A percentile compares a stretch with the other conserved stretches of the same genome.
Evolutionary conservation across 2,329 filamentous ascomycete genomes (phyloP).

Genomic region (Diaporthe citriasiana): DNA sequence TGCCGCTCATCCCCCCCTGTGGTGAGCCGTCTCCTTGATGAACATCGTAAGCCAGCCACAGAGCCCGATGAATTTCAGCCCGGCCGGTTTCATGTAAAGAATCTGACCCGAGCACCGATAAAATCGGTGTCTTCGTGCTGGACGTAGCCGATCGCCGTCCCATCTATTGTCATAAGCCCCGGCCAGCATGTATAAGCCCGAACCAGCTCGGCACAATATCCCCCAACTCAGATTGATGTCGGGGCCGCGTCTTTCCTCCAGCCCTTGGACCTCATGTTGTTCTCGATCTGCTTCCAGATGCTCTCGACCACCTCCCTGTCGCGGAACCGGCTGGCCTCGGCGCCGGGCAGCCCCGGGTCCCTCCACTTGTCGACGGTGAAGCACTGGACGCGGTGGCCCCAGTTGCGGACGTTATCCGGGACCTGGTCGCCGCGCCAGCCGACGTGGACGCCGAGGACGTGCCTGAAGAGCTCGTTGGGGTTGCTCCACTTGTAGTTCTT

Average conservation of each 20-base stretch:
- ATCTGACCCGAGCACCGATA: background rate
- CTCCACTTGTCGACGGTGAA: constrained; percentile 85
- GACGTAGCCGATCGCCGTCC: background rate
- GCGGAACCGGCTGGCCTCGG: constrained; percentile 77
- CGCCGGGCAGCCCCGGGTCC: constrained; percentile 58
- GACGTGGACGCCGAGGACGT: constrained; percentile 89
- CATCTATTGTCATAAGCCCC: background rate
- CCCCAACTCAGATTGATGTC: constrained; percentile 57
- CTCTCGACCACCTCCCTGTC: constrained; percentile 94
- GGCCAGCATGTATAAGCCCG: background rate
- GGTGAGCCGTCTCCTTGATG: background rate
- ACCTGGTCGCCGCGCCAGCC: constrained; percentile 89
- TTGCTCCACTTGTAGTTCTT: constrained; percentile 97
- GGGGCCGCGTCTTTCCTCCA: constrained; percentile 83
- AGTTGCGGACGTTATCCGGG: constrained; percentile 83
- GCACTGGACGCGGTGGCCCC: constrained; percentile 86
- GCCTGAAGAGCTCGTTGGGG: constrained; percentile 88
- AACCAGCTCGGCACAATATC: too few relatives aligned
- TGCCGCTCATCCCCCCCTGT: background rate
- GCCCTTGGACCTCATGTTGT: constrained; percentile 86
- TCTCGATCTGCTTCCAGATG: constrained; percentile 92
- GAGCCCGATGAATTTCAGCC: background rate
- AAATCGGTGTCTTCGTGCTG: background rate
- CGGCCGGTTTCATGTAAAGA: background rate
- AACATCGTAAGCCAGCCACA: background rate